Evolutionary conservation across 2,329 filamentous ascomycete species (phyloP).

Genomic region (Botrytis pseudocinerea): DNA sequence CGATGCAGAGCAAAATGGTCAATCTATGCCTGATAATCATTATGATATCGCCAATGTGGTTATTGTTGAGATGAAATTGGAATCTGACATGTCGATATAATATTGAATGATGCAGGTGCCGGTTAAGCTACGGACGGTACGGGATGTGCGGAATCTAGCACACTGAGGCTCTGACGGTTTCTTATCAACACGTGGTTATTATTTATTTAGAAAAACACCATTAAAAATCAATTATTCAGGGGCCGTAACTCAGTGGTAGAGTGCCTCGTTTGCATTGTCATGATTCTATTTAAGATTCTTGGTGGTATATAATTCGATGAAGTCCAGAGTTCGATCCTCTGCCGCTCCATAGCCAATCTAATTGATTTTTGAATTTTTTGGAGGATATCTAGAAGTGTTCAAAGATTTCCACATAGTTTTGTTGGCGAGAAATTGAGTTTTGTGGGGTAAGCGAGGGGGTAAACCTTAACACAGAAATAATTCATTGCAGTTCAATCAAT

Average conservation of each 20-base stretch:
- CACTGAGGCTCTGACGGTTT: not conserved
- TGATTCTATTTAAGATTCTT: too few species aligned
- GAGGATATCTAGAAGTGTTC: not conserved
- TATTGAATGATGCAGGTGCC: not conserved
- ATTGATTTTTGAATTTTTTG: not conserved
- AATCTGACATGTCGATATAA: not conserved
- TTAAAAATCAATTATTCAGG: accelerated
- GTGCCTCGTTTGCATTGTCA: not conserved
- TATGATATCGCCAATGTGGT: conserved; percentile 22
- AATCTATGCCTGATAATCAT: conserved; percentile 34
- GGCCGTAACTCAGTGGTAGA: not conserved
- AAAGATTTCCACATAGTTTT: not conserved
- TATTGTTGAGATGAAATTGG: not conserved
- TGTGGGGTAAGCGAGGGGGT: not conserved
- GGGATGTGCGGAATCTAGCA: not conserved
- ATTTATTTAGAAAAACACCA: accelerated
- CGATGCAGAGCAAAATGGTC: conserved; percentile 26
- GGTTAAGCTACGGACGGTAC: conserved; percentile 2
- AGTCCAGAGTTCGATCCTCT: not conserved
- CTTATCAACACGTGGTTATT: not conserved
- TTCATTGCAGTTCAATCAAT: not conserved
- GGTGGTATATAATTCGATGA: not conserved
- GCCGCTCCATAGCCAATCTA: not conserved
- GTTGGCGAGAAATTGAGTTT: not conserved
- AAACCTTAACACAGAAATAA: not conserved